phyloP scores from a whole-genome alignment of 2,329 filamentous ascomycete genomes.

The Monascus ruber region DNA sequence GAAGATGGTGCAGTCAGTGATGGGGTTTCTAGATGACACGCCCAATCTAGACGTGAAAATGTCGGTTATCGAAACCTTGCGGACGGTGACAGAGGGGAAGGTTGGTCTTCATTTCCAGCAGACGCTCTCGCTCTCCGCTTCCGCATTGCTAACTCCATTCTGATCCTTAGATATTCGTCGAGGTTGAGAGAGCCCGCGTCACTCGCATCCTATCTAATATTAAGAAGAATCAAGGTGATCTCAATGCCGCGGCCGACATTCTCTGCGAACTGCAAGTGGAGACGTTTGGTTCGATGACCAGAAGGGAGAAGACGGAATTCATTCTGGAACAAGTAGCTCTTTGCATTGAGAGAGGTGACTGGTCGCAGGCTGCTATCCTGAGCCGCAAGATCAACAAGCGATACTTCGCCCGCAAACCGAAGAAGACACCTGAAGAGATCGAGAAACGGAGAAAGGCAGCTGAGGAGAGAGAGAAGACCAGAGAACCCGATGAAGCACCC shows the following conservation, averaged over 20 bases:
- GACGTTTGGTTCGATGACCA: slow-evolving; percentile 96
- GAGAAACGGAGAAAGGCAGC: slow-evolving; percentile 83
- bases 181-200: slow-evolving; percentile 91
- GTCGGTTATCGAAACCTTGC: slow-evolving; percentile 83
- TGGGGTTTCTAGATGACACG: slow-evolving; percentile 79
- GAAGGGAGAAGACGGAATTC: slow-evolving; percentile 96
- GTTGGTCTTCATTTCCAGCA: slow-evolving; percentile 27
- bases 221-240: slow-evolving; percentile 89
- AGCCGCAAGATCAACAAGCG: slow-evolving; percentile 93
- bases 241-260: slow-evolving; percentile 81
- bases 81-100: slow-evolving; percentile 97
- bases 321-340: slow-evolving; percentile 89
- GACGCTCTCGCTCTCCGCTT: neutral
- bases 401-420: slow-evolving; percentile 80
- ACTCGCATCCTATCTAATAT: slow-evolving; percentile 94
- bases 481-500: slow-evolving; percentile 64
- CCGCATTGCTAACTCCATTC: slow-evolving; percentile 3
- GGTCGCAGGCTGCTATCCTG: slow-evolving; percentile 88
- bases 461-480: slow-evolving; percentile 62
- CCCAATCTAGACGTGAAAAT: slow-evolving; percentile 81
- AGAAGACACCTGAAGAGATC: slow-evolving; percentile 79
- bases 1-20: slow-evolving; percentile 96
- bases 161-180: slow-evolving; percentile 70
- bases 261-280: slow-evolving; percentile 97
- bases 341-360: slow-evolving; percentile 91